Evolutionary conservation across 495 filamentous ascomycete genomes (phyloP), one percentile per base, ranked within the genome.

Genomic region (Margaritispora aquatica): DNA sequence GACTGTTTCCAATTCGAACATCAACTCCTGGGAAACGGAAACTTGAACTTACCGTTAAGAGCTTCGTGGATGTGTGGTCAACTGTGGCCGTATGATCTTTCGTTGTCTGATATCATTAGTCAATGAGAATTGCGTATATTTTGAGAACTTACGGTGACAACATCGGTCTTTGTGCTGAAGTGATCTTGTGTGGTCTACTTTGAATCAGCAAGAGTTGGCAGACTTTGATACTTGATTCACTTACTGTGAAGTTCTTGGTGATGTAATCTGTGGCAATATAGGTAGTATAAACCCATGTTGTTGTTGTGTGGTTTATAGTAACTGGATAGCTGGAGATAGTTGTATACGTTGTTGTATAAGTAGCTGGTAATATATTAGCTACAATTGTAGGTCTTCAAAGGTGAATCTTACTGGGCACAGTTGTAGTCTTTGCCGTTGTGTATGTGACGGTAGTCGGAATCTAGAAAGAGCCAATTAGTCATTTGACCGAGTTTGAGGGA

Each of bases 241-340:
- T 8, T 44, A n/a, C 38, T 9, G 38, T 44, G 38, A 44, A 44
- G 19, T 44, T 44, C 17, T 44, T 44, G 10, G 38, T 44, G 38
- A 44, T 44, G 38, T 44, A 44, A 44, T 44, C 38, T 10, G 38
- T 44, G 3, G 19, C 38, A 44, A 44, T 17, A 3, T 15, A n/a
- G 4, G 38, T 44, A 44, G 38, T 44, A 15, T 3, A 44, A 44
- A 17, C 11, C 38, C 38, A 44, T n/a, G 11, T 7, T 8, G 38
- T 44, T n/a, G 38, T 44, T 44, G 38, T 44, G 38, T 44, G 38
- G 19, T 44, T 17, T 2, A 49, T n/a, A 13, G 44, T 57, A 19
- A 57, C 41, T 10, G 55, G 55, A 34, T 57, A 57, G 24, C 55
- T 57, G 4, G 55, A 49, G 34, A 27, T 36, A 34, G 22, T 27